Evolutionary conservation across 768 basidiomycete species (phyloP), one percentile per base, ranked within the genome.

Genomic region (Tricholoma sp.): DNA sequence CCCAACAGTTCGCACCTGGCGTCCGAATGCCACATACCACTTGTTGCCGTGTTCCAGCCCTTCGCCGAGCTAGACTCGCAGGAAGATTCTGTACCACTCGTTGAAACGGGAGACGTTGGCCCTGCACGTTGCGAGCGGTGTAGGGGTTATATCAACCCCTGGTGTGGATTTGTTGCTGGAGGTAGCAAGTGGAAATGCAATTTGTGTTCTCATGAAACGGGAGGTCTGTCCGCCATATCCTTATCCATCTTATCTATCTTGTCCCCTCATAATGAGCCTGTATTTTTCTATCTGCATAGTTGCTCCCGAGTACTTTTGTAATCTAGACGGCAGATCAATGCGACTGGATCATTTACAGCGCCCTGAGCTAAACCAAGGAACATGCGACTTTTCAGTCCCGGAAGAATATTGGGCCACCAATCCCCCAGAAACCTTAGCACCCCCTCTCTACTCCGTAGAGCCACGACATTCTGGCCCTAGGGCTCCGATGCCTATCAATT

Each of bases 181-280:
- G 97, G 97, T 5, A 79, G 80, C 57, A 83, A 79, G 61, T 99
- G 95, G 92, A 85, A 79, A 63, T 99, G 97, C 69, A 98, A 98
- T 76, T 68, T 99, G 13, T 99, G 97, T 72, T 72, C 76, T 2
- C 81, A 85, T 61, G 83, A 89, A 65, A 93, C 90, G n/a, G 80
- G 84, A 75, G 94, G 96, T 95, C 61, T 62, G 87, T 65, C 33
- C 52, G 54, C 47, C 28, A 48, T 42, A 13, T 54, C 29, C 41
- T 33, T 52, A 33, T 53, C 36, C n/a, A 6, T 7, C 24, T 11
- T 48, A 32, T 28, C n/a, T 3, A 15, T 29, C 15, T 15, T 2
- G 31, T 47, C 2, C 39, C 28, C 11, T 54, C 32, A 55, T 48
- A 49, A 15, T 45, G 15, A 47, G 48, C 34, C 18, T 59, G 36